A percentile compares a stretch with the other conserved stretches of the same genome.
Evolutionary conservation across 2,329 filamentous ascomycete genomes (phyloP).

Genomic region (Cadophora malorum): DNA sequence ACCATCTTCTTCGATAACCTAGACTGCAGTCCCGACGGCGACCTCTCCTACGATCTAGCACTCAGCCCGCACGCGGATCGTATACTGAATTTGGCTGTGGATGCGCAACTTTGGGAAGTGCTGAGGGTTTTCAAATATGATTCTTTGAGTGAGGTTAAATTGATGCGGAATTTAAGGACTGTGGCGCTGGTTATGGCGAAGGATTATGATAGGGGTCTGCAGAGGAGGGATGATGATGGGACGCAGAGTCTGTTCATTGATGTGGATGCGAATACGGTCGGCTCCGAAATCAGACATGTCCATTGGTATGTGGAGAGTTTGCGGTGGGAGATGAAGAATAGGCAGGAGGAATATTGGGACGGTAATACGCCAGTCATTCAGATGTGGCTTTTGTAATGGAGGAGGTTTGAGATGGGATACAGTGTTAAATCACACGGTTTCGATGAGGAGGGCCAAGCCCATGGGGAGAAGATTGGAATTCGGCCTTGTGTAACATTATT

Average conservation of each 20-base stretch:
- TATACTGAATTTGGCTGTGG: conserved; percentile 37
- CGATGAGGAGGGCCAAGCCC: too few species aligned
- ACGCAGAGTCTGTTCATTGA: conserved; percentile 25
- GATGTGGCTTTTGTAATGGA: conserved; percentile 38
- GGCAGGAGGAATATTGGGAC: conserved; percentile 26
- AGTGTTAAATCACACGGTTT: too few species aligned
- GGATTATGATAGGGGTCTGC: conserved; percentile 28
- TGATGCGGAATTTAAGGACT: conserved; percentile 35
- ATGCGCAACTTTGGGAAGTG: conserved; percentile 40
- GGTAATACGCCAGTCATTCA: conserved; percentile 34
- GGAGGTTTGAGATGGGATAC: neutral
- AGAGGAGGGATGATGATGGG: conserved; percentile 26
- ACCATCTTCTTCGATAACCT: conserved; percentile 42
- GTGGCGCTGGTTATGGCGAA: conserved; percentile 38
- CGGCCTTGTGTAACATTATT: conserved; percentile 2
- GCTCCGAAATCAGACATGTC: conserved; percentile 34
- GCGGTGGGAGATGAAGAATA: conserved; percentile 34
- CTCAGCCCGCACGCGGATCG: conserved; percentile 33
- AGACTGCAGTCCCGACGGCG: conserved; percentile 40
- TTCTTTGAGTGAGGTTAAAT: conserved; percentile 35
- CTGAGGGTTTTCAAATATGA: conserved; percentile 39
- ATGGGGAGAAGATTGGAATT: neutral
- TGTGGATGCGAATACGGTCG: conserved; percentile 31
- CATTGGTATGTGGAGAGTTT: conserved; percentile 37
- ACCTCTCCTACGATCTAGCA: conserved; percentile 39